phyloP scores from a whole-genome alignment of 2,329 filamentous ascomycete species.

The Fusarium guadeloupense region DNA sequence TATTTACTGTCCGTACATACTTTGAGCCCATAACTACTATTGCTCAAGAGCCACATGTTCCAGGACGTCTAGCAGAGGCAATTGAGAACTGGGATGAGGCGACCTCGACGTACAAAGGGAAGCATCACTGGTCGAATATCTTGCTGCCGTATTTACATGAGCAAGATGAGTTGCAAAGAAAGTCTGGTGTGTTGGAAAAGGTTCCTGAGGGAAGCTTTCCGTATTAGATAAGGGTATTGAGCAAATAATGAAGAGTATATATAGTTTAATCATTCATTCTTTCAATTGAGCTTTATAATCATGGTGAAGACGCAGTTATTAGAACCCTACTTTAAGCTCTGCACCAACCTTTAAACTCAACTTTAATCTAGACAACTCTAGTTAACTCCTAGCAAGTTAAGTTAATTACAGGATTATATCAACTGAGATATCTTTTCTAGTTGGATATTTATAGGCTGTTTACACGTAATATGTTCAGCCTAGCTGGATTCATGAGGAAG shows the following conservation, averaged over 20 bases:
- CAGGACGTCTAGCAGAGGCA: slow-evolving; percentile 17
- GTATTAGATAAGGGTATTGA: slow-evolving; percentile 8
- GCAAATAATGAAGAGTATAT: no score
- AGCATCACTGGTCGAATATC: slow-evolving; percentile 28
- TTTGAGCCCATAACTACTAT: slow-evolving; percentile 30
- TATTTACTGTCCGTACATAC: slow-evolving; percentile 30
- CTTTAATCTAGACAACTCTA: neutral
- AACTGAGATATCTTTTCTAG: no score
- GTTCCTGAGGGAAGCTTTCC: slow-evolving; percentile 16
- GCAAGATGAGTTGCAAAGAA: slow-evolving; percentile 18
- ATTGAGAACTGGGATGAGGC: slow-evolving; percentile 34
- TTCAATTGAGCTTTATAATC: neutral
- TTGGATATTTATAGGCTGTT: no score
- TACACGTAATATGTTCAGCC: no score
- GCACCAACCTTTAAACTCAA: neutral
- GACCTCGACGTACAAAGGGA: slow-evolving; percentile 22
- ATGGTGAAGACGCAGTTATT: neutral
- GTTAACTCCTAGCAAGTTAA: neutral
- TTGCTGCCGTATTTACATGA: slow-evolving; percentile 26
- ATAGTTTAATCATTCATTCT: no score
- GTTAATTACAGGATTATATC: no score
- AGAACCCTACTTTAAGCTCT: neutral
- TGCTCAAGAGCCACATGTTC: slow-evolving; percentile 23
- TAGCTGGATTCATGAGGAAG: no score
- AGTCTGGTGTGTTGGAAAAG: slow-evolving; percentile 11